phyloP scores from a whole-genome alignment of 2,329 filamentous ascomycete species.

The Botrytis aclada region DNA sequence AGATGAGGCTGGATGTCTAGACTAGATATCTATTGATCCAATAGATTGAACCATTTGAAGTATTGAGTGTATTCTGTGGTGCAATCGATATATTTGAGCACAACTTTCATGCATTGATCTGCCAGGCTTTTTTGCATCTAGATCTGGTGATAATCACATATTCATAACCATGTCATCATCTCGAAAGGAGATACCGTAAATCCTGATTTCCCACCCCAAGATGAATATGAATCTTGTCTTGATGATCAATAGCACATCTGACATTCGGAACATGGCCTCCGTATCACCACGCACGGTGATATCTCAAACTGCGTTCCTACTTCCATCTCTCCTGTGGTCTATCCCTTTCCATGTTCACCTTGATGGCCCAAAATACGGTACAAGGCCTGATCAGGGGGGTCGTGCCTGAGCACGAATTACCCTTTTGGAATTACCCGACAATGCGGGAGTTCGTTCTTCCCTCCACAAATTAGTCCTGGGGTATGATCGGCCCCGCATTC shows the following conservation, averaged over 20 bases:
- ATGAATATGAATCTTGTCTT: background rate
- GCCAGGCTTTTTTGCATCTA: background rate
- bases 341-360: background rate
- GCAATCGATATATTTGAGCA: slow-evolving; percentile 5
- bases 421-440: slow-evolving; percentile 10
- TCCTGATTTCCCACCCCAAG: background rate
- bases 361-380: background rate
- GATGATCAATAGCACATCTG: background rate
- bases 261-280: background rate
- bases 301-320: background rate
- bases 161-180: background rate
- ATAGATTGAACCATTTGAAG: background rate
- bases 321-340: background rate
- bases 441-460: slow-evolving; percentile 8
- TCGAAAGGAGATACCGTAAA: background rate
- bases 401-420: slow-evolving; percentile 10
- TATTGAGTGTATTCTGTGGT: slow-evolving; percentile 3
- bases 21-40: background rate
- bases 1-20: slow-evolving; percentile 7
- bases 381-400: slow-evolving; percentile 1
- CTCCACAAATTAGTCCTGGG: slow-evolving; percentile 17
- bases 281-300: background rate
- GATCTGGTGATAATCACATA: background rate
- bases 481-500: slow-evolving; percentile 18
- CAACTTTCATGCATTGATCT: slow-evolving; percentile 13